phyloP scores from a whole-genome alignment of 1,284 basidiomycete species.

The Xerocomus nothofagi region DNA sequence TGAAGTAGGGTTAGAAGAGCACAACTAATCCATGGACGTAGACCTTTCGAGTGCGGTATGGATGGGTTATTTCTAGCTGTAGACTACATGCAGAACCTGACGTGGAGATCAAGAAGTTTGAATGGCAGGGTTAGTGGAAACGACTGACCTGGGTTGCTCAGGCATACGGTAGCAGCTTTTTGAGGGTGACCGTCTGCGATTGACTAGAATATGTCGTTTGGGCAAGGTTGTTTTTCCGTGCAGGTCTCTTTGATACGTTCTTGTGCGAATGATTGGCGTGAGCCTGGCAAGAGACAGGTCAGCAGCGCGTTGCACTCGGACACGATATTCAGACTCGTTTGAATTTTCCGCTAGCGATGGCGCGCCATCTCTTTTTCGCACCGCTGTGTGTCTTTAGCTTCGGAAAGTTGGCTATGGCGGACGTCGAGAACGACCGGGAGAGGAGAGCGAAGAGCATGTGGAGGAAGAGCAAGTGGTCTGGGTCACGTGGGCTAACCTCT shows the following conservation, averaged over 20 bases:
- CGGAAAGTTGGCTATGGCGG: slow-evolving; percentile 46
- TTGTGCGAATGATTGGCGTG: slow-evolving; percentile 70
- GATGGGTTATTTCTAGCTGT: slow-evolving; percentile 1
- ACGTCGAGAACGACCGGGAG: slow-evolving; percentile 46
- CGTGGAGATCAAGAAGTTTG: neutral
- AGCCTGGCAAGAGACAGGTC: slow-evolving; percentile 42
- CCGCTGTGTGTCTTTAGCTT: slow-evolving; percentile 79
- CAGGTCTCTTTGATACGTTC: slow-evolving; percentile 66
- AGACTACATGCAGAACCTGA: slow-evolving; percentile 18
- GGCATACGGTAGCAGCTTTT: slow-evolving; percentile 69
- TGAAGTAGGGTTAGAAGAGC: slow-evolving; percentile 4
- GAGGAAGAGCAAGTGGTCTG: neutral
- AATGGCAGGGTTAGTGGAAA: neutral
- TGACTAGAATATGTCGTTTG: slow-evolving; percentile 64
- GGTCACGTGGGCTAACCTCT: slow-evolving; percentile 25
- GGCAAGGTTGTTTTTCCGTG: slow-evolving; percentile 62
- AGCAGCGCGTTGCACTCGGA: neutral
- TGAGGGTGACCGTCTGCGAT: slow-evolving; percentile 63
- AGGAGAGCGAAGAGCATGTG: slow-evolving; percentile 26
- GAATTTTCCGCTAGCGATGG: slow-evolving; percentile 67
- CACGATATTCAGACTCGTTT: slow-evolving; percentile 60
- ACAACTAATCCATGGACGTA: slow-evolving; percentile 6
- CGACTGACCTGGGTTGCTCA: slow-evolving; percentile 33
- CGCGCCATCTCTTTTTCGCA: slow-evolving; percentile 79
- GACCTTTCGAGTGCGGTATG: neutral